phyloP scores from a whole-genome alignment of 768 basidiomycete species.

The Phaeotremella fagi region DNA sequence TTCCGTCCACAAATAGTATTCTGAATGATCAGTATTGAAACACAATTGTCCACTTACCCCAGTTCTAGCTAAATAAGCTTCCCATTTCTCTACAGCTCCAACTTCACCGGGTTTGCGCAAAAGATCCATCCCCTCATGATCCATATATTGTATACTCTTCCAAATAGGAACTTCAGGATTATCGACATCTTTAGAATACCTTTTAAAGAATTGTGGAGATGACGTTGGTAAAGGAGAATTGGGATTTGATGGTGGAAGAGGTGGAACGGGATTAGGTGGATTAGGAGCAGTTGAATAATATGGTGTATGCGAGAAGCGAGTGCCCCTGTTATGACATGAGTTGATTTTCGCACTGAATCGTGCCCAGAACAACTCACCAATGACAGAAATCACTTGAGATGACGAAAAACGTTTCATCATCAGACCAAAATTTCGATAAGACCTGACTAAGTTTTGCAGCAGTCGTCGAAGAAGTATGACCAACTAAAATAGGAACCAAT shows the following conservation, averaged over 20 bases:
- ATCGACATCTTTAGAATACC: slow-evolving; percentile 7
- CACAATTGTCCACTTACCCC: slow-evolving; percentile 34
- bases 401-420: slow-evolving; percentile 77
- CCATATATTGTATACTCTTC: slow-evolving; percentile 73
- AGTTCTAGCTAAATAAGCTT: slow-evolving; percentile 43
- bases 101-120: slow-evolving; percentile 26
- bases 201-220: slow-evolving; percentile 22
- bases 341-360: neutral
- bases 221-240: slow-evolving; percentile 12
- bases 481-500: slow-evolving; percentile 87
- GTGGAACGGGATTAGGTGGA: slow-evolving; percentile 36
- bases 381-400: slow-evolving; percentile 98
- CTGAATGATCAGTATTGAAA: slow-evolving; percentile 61
- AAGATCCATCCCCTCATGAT: slow-evolving; percentile 74
- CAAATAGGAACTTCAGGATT: slow-evolving; percentile 60
- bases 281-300: slow-evolving; percentile 39
- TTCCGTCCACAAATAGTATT: slow-evolving; percentile 98
- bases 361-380: slow-evolving; percentile 59
- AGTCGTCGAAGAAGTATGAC: slow-evolving; percentile 56
- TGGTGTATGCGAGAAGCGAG: slow-evolving; percentile 42
- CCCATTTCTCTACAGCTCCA: slow-evolving; percentile 35
- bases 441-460: slow-evolving; percentile 58
- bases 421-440: slow-evolving; percentile 72
- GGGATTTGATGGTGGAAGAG: slow-evolving; percentile 17
- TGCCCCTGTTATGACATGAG: slow-evolving; percentile 29